These are phyloP conservation scores for Westerdykella sp. DNA, from an alignment of 2,329 filamentous ascomycete species.

Conservation along the genomic window DNA sequence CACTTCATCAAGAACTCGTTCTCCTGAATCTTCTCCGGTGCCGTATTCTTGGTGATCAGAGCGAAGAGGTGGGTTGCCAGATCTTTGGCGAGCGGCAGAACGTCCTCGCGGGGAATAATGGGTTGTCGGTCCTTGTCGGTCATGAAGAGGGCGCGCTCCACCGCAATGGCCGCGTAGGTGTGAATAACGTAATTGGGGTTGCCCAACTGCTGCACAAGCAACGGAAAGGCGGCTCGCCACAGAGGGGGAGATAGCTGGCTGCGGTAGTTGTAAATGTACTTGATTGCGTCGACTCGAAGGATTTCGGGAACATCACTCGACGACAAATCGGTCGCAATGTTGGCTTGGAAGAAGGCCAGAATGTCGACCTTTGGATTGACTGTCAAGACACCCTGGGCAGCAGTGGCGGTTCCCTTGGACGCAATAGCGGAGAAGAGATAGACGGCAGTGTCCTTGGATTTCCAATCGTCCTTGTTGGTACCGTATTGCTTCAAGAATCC, in stretches of 20 bases:
- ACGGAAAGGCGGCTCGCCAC: constrained; percentile 83
- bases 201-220: constrained; percentile 84
- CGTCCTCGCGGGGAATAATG: constrained; percentile 72
- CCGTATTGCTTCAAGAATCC: constrained; percentile 73
- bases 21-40: constrained; percentile 90
- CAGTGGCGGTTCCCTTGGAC: constrained; percentile 80
- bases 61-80: constrained; percentile 85
- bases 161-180: constrained; percentile 91
- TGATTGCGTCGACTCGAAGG: constrained; percentile 95
- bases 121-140: constrained; percentile 68
- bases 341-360: constrained; percentile 82
- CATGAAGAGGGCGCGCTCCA: constrained; percentile 87
- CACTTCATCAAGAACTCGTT: constrained; percentile 99
- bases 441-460: constrained; percentile 95
- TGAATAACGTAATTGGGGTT: constrained; percentile 94
- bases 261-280: constrained; percentile 94
- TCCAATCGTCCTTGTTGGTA: constrained; percentile 73
- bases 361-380: constrained; percentile 79
- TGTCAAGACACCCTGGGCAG: constrained; percentile 81
- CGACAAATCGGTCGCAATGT: constrained; percentile 84
- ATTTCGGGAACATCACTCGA: constrained; percentile 70
- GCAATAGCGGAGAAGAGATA: constrained; percentile 94
- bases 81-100: constrained; percentile 76
- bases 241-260: constrained; percentile 88
- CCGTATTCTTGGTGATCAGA: constrained; percentile 76